Evolutionary conservation across 352 stramenopile species (phyloP).

Genomic region (Phytophthora pisi): DNA sequence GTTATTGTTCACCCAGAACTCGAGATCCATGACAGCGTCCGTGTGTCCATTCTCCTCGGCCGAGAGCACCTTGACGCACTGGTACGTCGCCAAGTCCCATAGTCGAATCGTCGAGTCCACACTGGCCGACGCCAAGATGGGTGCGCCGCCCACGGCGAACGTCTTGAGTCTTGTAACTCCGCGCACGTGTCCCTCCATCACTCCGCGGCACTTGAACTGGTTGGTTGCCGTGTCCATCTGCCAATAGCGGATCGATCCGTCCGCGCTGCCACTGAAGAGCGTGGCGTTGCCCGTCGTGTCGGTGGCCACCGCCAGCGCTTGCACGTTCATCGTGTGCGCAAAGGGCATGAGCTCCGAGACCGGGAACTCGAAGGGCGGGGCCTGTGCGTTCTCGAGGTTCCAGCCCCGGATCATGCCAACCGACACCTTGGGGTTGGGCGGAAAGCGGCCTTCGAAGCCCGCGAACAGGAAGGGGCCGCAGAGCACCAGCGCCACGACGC

Average conservation of each 20-base stretch:
- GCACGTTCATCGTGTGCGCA: slow-evolving; percentile 75
- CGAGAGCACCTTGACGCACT: slow-evolving; percentile 81
- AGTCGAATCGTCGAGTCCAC: slow-evolving; percentile 83
- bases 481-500: slow-evolving; percentile 71
- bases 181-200: slow-evolving; percentile 80
- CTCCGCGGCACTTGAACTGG: slow-evolving; percentile 76
- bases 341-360: slow-evolving; percentile 73
- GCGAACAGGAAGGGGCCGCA: slow-evolving; percentile 82
- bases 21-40: slow-evolving; percentile 85
- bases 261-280: slow-evolving; percentile 77
- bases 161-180: slow-evolving; percentile 86
- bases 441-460: slow-evolving; percentile 75
- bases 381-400: slow-evolving; percentile 79
- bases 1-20: slow-evolving; percentile 86
- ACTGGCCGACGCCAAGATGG: slow-evolving; percentile 82
- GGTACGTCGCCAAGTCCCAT: slow-evolving; percentile 84
- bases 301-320: slow-evolving; percentile 75
- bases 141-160: slow-evolving; percentile 64
- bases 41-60: slow-evolving; percentile 76
- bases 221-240: slow-evolving; percentile 72
- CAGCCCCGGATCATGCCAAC: slow-evolving; percentile 83
- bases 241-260: slow-evolving; percentile 85
- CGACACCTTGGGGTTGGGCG: slow-evolving; percentile 54
- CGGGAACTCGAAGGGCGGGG: slow-evolving; percentile 68
- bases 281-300: slow-evolving; percentile 67